A percentile compares a stretch with the other conserved stretches of the same genome.
Conservation (phyloP, 1,284 basidiomycete species). For the Boletus smithii region DNA sequence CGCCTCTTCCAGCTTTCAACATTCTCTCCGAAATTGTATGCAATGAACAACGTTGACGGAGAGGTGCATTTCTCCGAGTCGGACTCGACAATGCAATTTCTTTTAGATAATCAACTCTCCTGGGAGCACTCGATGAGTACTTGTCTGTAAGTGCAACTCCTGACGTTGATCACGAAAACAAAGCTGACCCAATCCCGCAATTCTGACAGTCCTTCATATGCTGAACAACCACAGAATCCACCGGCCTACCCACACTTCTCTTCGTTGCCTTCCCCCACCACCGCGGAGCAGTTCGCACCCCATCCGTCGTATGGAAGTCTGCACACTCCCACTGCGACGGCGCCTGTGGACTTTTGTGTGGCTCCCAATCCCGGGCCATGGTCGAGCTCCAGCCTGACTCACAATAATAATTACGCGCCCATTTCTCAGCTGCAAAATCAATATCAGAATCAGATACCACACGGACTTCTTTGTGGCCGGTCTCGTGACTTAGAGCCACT, state of each 20-base stretch:
- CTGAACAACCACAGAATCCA: background rate
- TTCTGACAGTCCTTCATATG: slow-evolving; percentile 1
- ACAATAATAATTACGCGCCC: background rate
- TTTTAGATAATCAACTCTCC: background rate
- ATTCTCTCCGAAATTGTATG: no score
- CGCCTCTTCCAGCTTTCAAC: background rate
- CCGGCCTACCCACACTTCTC: background rate
- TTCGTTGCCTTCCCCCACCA: background rate
- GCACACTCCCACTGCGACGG: background rate
- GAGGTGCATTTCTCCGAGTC: background rate
- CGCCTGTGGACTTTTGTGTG: background rate
- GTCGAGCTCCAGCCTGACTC: background rate
- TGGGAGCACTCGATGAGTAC: background rate
- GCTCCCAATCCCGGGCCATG: background rate
- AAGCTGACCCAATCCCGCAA: slow-evolving; percentile 6
- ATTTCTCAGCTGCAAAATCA: background rate
- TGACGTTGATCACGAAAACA: background rate
- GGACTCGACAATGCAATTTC: background rate
- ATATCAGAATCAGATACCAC: slow-evolving; percentile 1
- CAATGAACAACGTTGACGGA: slow-evolving; percentile 5
- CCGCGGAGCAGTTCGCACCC: background rate
- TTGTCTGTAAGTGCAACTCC: slow-evolving; percentile 4
- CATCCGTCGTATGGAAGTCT: background rate
- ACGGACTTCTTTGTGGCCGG: background rate
- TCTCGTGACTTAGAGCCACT: background rate